Base-by-base conservation (phyloP, 2,329 filamentous ascomycete genomes). In the Trichophaea hybrida region DNA sequence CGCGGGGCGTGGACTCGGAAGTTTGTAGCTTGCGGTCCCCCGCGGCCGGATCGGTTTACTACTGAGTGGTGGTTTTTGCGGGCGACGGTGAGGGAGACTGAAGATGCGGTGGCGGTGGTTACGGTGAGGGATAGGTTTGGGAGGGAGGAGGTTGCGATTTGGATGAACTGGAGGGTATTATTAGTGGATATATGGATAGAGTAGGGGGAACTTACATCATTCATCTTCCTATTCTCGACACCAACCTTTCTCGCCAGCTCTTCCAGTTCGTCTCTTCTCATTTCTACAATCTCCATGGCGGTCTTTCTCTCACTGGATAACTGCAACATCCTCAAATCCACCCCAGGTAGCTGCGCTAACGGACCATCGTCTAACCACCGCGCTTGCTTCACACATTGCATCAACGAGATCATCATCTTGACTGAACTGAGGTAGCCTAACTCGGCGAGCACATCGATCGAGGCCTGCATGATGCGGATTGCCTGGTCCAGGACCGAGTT, bases 391-490 rank as follows among this genome's bases (percentile, higher is more conserved):
- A 98, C 85, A 70, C 84, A 89, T 73, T 97, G 89, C 33, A 98
- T 79, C 0, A 98, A 77, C 13, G 78, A 81, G 64, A 97, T 86
- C 82, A 96, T 90, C 74, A 82, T 80, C 49, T 84, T 76, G 65
- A 84, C 88, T 59, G 85, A 89, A 17, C 84, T 85, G 4, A 89
- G 74, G 69, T 86, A 83, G 8, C 88, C 87, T n/a, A 95, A 74
- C 72, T 98, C 94, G 0, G 91, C 87, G 60, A 97, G 79, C 7
- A 96, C 85, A 70, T 98, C 94, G 68, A 98, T 91, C 5, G 85
- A 86, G 1, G 93, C 94, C 72, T 98, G 93, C 37, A 96, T 84
- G 71, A 98, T 93, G 80, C 93, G 93, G 61, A 98, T 93, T 5
- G 88, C 87, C 71, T 98, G 93, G 71, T 98, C 93, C 1, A 98